A percentile compares a stretch with the other conserved stretches of the same genome.
phyloP scores from a whole-genome alignment of 2,329 filamentous ascomycete species.

The Rhytidhysteron rufulum region DNA sequence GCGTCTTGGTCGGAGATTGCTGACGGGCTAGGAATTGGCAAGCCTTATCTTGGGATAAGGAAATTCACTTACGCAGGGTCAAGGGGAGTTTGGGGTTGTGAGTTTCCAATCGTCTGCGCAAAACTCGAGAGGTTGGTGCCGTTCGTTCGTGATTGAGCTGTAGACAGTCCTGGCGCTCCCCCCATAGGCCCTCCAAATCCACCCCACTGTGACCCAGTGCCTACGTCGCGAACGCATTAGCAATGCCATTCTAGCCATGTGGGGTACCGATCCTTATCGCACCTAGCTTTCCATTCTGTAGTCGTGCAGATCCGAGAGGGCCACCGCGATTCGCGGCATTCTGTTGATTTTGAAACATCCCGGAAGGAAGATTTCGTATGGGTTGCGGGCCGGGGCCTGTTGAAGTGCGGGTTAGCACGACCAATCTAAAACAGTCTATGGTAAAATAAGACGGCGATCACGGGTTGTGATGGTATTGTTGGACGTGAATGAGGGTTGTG shows the following conservation, averaged over 20 bases:
- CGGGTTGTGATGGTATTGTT: conserved; percentile 8
- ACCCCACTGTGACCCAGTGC: conserved; percentile 57
- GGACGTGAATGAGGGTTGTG: background rate
- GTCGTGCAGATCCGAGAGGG: conserved; percentile 45
- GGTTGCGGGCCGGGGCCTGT: conserved; percentile 49
- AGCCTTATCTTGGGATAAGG: too few relatives aligned
- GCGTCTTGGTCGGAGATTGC: too few relatives aligned
- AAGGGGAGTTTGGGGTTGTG: conserved; percentile 51
- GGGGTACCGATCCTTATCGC: conserved; percentile 15
- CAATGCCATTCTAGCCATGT: conserved; percentile 1
- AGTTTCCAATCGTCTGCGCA: conserved; percentile 53
- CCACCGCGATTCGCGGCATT: conserved; percentile 45
- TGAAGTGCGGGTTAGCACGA: too few relatives aligned
- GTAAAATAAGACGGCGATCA: too few relatives aligned
- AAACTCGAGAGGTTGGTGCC: conserved; percentile 50
- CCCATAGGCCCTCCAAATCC: conserved; percentile 54
- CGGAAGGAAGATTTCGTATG: conserved; percentile 50
- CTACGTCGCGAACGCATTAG: conserved; percentile 31
- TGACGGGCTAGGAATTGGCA: too few relatives aligned
- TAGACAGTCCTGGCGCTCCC: conserved; percentile 49
- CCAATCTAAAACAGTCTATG: too few relatives aligned
- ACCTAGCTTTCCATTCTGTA: conserved; percentile 56
- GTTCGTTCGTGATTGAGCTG: conserved; percentile 49
- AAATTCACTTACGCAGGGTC: conserved; percentile 53
- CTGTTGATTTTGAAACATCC: conserved; percentile 51